These are phyloP conservation scores for Komagataella pseudopastoris DNA, from an alignment of 805 yeast genomes.

Conservation along the genomic window DNA sequence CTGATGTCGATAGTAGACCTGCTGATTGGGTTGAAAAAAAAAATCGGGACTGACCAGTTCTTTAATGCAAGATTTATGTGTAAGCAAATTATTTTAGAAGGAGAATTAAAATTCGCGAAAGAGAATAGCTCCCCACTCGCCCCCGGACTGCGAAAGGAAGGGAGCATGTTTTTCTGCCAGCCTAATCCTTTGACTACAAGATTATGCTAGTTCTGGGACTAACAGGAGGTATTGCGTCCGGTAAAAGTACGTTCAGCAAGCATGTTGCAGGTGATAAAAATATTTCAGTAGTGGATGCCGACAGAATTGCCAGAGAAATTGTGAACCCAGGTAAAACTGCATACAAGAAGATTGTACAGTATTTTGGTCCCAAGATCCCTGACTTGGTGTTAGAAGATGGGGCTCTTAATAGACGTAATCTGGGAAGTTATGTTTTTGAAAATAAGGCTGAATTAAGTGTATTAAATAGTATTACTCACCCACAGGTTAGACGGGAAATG, in stretches of 20 bases:
- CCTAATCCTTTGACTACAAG: not conserved
- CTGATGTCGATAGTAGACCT: not conserved
- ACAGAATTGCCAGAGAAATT: slow-evolving; percentile 71
- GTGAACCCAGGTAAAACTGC: slow-evolving; percentile 73
- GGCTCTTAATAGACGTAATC: slow-evolving; percentile 50
- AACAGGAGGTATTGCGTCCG: slow-evolving; percentile 98
- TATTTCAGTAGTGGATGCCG: slow-evolving; percentile 75
- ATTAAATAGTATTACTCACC: slow-evolving; percentile 75
- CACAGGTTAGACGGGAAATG: slow-evolving; percentile 67
- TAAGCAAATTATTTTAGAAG: not conserved
- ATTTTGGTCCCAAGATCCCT: slow-evolving; percentile 44
- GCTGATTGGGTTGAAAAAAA: not conserved
- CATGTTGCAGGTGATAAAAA: slow-evolving; percentile 35
- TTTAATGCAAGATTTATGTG: not conserved
- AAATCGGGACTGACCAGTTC: not conserved
- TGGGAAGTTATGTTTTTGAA: slow-evolving; percentile 73
- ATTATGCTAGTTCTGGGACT: slow-evolving; percentile 80
- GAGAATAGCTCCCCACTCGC: not conserved
- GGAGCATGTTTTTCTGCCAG: not conserved
- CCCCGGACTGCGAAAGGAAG: not conserved
- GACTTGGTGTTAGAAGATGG: slow-evolving; percentile 33
- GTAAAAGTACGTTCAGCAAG: slow-evolving; percentile 81
- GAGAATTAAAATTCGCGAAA: not conserved
- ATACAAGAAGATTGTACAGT: slow-evolving; percentile 45
- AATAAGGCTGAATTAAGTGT: slow-evolving; percentile 40